These are phyloP conservation scores for Saccharum hybrid DNA, from an alignment of 202 grass and related monocot species.

Conservation along the genomic window DNA sequence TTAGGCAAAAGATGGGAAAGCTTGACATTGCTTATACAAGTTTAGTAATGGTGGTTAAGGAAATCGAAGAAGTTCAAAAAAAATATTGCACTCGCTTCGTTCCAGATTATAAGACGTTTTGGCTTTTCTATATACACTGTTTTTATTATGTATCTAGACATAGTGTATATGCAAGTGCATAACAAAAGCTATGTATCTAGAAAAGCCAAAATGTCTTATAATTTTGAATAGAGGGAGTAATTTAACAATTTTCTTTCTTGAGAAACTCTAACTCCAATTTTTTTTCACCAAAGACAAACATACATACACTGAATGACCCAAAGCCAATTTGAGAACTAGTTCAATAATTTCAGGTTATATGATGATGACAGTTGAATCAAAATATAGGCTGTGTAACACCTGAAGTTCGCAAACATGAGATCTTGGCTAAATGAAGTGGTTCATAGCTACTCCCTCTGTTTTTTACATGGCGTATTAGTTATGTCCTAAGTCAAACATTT, in stretches of 20 bases:
- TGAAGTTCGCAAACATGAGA: constrained; percentile 10
- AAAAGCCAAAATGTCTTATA: not conserved
- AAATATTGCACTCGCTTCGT: not conserved
- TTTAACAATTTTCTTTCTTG: not conserved
- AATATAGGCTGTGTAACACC: not conserved
- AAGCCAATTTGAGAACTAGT: not conserved
- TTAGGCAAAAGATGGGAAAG: constrained; percentile 34
- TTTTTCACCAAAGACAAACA: constrained; percentile 2
- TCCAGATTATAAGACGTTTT: no score
- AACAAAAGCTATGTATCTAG: no score
- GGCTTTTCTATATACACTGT: no score
- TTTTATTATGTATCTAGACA: no score
- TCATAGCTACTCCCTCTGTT: constrained; percentile 1
- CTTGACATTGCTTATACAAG: not conserved
- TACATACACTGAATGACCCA: constrained; percentile 3
- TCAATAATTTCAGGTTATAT: constrained; percentile 18
- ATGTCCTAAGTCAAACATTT: not conserved
- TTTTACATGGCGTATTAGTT: not conserved
- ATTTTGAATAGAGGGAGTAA: not conserved
- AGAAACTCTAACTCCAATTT: not conserved
- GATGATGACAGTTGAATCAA: not conserved
- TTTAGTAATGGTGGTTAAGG: not conserved
- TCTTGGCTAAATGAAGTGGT: not conserved
- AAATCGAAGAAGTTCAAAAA: not conserved
- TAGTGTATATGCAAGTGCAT: no score